Percentiles rank a stretch among this genome's conserved stretches.
Evolutionary conservation across 306 rosid genomes (phyloP).

Genomic region (Carpinus viminea): DNA sequence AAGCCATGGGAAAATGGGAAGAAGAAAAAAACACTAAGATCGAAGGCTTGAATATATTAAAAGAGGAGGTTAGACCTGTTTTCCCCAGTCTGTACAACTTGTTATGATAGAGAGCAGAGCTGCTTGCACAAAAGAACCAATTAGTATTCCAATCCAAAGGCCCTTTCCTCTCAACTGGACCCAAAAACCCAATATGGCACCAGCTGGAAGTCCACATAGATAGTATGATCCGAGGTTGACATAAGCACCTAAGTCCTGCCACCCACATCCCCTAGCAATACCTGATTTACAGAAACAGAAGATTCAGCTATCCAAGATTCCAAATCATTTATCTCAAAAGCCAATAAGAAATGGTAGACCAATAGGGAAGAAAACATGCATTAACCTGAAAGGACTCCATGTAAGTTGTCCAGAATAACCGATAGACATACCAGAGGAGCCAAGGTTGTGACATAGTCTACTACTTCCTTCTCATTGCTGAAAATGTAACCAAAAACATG

Average conservation of each 20-base stretch:
- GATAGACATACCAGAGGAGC: constrained; percentile 62
- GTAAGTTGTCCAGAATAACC: constrained; percentile 53
- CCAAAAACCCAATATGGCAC: constrained; percentile 58
- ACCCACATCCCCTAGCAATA: constrained; percentile 75
- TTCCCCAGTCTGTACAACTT: constrained; percentile 53
- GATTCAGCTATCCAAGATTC: not conserved
- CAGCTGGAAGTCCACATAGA: constrained; percentile 69
- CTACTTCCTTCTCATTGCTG: constrained; percentile 64
- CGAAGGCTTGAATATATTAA: not conserved
- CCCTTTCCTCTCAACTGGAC: constrained; percentile 54
- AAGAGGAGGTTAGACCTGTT: constrained; percentile 44
- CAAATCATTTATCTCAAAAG: not conserved
- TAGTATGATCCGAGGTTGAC: constrained; percentile 69
- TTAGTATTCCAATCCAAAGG: constrained; percentile 71
- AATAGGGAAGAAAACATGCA: not conserved
- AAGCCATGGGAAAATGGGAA: too few species aligned
- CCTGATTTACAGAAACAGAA: constrained; percentile 34
- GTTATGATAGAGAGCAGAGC: constrained; percentile 48
- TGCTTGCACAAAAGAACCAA: constrained; percentile 52
- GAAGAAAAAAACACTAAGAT: not conserved
- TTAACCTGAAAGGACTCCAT: constrained; percentile 64
- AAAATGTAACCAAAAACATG: constrained; percentile 53
- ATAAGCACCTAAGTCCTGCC: constrained; percentile 74
- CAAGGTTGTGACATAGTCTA: constrained; percentile 65
- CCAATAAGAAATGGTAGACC: too few species aligned